Evolutionary conservation across 2,329 filamentous ascomycete species (phyloP).

Genomic region (Colletotrichum simmondsii): DNA sequence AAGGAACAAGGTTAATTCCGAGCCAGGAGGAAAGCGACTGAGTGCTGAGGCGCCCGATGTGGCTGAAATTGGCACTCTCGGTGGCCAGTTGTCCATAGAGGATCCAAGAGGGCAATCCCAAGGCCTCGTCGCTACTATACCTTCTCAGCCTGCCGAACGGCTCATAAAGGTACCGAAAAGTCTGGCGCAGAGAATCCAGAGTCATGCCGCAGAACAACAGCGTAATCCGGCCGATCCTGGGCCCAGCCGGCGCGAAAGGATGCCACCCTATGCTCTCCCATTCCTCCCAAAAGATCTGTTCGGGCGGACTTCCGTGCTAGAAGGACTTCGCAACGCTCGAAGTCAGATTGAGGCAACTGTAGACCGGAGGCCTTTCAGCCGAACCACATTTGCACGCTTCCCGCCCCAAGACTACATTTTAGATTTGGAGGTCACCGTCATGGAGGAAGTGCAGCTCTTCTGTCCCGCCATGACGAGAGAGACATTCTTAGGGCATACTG

Average conservation of each 20-base stretch:
- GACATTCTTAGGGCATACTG: constrained; percentile 1
- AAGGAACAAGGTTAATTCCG: constrained; percentile 8
- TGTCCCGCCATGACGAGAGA: constrained; percentile 8
- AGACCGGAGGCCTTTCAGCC: neutral
- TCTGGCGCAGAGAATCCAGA: neutral
- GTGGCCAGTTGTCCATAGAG: neutral
- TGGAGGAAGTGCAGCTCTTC: constrained; percentile 18
- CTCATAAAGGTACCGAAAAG: neutral
- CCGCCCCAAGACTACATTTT: constrained; percentile 11
- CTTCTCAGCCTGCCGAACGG: neutral
- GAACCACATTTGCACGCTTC: neutral
- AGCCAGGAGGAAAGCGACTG: neutral
- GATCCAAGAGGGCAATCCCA: neutral
- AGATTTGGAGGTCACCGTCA: constrained; percentile 2
- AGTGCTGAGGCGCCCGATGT: constrained; percentile 2
- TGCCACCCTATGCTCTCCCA: neutral
- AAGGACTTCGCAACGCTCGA: neutral
- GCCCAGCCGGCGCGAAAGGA: neutral
- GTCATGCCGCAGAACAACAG: neutral
- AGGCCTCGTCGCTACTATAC: neutral
- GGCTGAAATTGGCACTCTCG: neutral
- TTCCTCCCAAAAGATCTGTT: neutral
- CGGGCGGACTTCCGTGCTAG: neutral
- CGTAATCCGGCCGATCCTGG: neutral
- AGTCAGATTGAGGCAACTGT: neutral